Evolutionary conservation across 1,139 yeast species (phyloP), one percentile per base, ranked within the genome.

Genomic region (Geotrichum macrosporum): DNA sequence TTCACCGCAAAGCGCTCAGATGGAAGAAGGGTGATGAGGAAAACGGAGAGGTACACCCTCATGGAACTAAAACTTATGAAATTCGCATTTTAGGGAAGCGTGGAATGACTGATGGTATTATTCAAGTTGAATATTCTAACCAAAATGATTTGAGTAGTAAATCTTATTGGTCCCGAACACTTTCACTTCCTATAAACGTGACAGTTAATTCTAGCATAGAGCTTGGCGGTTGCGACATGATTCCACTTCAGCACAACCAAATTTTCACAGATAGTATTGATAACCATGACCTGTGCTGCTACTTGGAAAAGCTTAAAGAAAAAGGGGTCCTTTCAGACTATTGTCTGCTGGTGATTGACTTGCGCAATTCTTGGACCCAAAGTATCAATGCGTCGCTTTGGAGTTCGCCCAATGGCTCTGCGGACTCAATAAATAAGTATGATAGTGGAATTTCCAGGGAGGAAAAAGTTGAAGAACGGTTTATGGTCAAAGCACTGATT

Each of bases 201-300:
- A 77, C 92, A 0, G 85, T 86, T 1, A 73, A 78, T 53, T 77
- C 88, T 2, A 78, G 88, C 35, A 72, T 85, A 38, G 94, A 84
- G 53, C 64, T 87, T 5, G 80, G 83, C 1, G 83, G 86, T 3
- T 83, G 84, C 62, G 94, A 85, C 57, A 66, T 86, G 9, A 65
- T 84, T 10, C 84, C 89, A 0, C 41, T 61, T 5, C 60, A 54
- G 27, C 50, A 48, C 42, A 45, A 38, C 31, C 57, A 54, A 26
- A 50, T 44, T 4, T 48, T 51, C 31, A 37, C 46, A 12, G 48
- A 46, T 10, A 37, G 33, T 13, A 21, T 32, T 16, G 45, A 37
- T n/a, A 36, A 33, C 5, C 45, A 35, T 15, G 41, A 44, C 19
- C 35, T 46, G 24, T 45, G 55, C 12, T 21, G 42, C 16, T 53